phyloP scores from a whole-genome alignment of 83 land plant genomes.

The Picea mariana region DNA sequence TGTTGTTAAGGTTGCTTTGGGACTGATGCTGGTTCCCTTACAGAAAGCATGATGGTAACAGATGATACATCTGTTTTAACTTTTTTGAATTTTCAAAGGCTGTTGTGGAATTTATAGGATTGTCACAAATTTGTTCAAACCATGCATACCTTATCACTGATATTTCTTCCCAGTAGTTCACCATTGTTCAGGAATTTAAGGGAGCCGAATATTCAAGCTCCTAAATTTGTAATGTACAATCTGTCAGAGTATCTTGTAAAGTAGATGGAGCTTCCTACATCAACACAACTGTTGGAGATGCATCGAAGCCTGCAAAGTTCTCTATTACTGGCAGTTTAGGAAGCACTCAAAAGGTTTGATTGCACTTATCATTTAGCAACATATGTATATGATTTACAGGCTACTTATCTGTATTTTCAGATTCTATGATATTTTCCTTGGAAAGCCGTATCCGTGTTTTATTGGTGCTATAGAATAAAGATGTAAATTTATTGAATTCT shows the following conservation, averaged over 20 bases:
- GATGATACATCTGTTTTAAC: neutral
- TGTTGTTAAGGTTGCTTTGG: neutral
- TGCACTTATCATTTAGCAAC: neutral
- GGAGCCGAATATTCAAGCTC: neutral
- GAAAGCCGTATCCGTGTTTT: neutral
- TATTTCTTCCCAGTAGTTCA: neutral
- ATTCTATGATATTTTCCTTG: neutral
- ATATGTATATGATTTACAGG: neutral
- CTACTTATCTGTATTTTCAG: neutral
- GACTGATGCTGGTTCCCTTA: neutral
- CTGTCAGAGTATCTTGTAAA: conserved; percentile 2
- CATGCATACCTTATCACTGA: conserved; percentile 2
- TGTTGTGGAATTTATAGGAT: neutral
- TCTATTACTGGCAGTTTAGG: neutral
- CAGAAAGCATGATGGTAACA: neutral
- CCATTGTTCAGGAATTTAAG: neutral
- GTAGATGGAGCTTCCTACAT: conserved; percentile 3
- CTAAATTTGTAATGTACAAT: neutral
- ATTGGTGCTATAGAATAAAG: too few species aligned
- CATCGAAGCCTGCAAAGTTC: neutral
- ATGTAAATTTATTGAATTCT: too few species aligned
- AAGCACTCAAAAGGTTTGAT: conserved; percentile 3
- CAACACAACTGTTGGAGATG: neutral
- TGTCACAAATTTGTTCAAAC: conserved; percentile 3
- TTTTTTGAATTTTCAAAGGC: neutral